phyloP scores from a whole-genome alignment of 352 stramenopile species.

The Blastocystis sp. region DNA sequence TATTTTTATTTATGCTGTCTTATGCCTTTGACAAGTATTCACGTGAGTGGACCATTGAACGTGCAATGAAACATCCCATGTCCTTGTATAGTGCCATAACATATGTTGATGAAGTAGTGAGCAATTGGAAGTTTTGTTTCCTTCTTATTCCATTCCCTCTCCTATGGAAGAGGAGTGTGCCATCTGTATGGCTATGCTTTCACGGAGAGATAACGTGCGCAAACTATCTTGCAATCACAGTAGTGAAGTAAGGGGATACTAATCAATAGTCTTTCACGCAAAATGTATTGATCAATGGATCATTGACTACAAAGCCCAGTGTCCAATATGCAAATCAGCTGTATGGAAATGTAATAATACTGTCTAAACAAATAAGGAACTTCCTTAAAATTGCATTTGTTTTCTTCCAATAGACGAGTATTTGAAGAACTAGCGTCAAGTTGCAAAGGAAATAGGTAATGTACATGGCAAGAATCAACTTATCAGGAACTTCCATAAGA shows the following conservation, averaged over 20 bases:
- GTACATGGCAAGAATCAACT: constrained; percentile 38
- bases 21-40: neutral
- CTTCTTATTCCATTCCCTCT: neutral
- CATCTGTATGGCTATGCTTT: constrained; percentile 15
- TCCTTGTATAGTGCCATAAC: neutral
- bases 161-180: neutral
- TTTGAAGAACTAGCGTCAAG: constrained; percentile 54
- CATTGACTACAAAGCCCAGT: constrained; percentile 5
- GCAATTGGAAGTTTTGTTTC: constrained; percentile 19
- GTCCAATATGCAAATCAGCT: constrained; percentile 32
- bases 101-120: neutral
- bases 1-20: constrained; percentile 32
- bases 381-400: constrained; percentile 20
- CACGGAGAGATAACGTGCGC: neutral
- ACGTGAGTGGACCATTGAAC: neutral
- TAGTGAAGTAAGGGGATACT: neutral
- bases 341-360: neutral
- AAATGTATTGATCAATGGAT: constrained; percentile 36
- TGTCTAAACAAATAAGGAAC: constrained; percentile 39
- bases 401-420: constrained; percentile 60
- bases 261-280: neutral
- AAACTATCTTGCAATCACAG: neutral
- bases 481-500: constrained; percentile 73
- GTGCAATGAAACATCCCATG: neutral
- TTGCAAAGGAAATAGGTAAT: constrained; percentile 27